Conservation (phyloP, 2,329 filamentous ascomycete genomes). For the Cladosporium sp. region DNA sequence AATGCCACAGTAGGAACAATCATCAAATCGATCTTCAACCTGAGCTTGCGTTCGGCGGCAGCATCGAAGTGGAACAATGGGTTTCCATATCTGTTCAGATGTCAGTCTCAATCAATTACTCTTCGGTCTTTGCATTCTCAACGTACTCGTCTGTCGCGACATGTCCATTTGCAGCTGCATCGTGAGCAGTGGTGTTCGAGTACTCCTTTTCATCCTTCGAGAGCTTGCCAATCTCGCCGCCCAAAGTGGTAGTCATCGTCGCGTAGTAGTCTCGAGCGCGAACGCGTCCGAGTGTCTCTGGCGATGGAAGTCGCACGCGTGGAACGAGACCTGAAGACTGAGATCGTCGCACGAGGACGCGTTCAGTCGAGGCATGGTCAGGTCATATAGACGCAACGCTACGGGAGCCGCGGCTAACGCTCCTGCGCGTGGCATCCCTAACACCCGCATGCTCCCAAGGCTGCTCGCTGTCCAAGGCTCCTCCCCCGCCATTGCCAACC, state of each 20-base stretch:
- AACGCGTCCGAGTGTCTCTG: background rate
- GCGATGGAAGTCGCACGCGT: background rate
- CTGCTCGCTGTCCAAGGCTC: too few relatives aligned
- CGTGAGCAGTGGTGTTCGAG: slow-evolving; percentile 19
- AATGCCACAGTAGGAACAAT: slow-evolving; percentile 61
- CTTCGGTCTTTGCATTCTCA: background rate
- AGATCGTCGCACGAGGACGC: background rate
- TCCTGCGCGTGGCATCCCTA: too few relatives aligned
- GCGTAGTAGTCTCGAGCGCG: too few relatives aligned
- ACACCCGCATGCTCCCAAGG: too few relatives aligned
- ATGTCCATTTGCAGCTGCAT: slow-evolving; percentile 40
- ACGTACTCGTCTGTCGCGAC: slow-evolving; percentile 43
- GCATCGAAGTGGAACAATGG: slow-evolving; percentile 51
- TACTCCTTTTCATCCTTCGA: background rate
- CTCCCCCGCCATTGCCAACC: too few relatives aligned
- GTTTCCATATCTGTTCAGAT: slow-evolving; percentile 41
- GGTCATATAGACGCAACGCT: too few relatives aligned
- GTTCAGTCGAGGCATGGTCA: background rate
- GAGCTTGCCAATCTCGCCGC: background rate
- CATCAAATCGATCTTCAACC: slow-evolving; percentile 57
- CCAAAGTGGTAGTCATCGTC: background rate
- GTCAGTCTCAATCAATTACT: slow-evolving; percentile 5
- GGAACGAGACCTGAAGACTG: background rate
- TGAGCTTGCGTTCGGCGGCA: slow-evolving; percentile 51
- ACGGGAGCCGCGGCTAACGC: too few relatives aligned